Evolutionary conservation across 805 yeast species (phyloP), one percentile per base, ranked within the genome.

Genomic region (Candida anglica): DNA sequence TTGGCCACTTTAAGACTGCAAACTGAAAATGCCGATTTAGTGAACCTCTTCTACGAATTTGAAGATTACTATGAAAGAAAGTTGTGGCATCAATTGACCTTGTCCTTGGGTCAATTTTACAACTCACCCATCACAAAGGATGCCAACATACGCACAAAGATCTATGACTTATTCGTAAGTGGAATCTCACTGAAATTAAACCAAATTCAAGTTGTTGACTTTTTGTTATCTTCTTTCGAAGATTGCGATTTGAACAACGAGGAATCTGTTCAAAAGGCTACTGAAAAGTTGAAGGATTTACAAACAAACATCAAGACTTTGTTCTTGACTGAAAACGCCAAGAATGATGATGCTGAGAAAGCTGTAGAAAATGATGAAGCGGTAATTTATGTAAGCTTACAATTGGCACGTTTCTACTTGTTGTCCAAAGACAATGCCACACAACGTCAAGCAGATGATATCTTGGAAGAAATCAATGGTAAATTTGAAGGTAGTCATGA

Each of bases 81-180:
- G 58, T 73, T 91, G 55, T 93, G 97, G 97, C 94, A 83, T 63
- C 98, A 93, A 66, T 73, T 93, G 53, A 86, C 96, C 2, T 75
- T 76, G 40, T 60, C 76, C 5, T 66, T 93, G 37, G 66, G 65
- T 22, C 72, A 71, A 41, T 74, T 89, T 52, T 91, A 77, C 63
- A 65, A 64, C 27, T 66, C 70, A 36, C 70, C 76, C 6, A 67
- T 66, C 18, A 69, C 84, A 10, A 60, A 56, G 23, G 63, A 73
- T 0, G 59, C 53, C 21, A 62, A 73, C 1, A 59, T 86, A 37
- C 75, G 91, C 45, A 56, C 80, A 46, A 76, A 79, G 42, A 60
- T 91, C 34, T 91, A 75, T 58, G 77, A 78, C 37, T 75, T 75
- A 41, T 88, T 93, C 56, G 75, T 93, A 34, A 50, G 71, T 14